Base-by-base conservation (phyloP, 1,284 basidiomycete genomes). In the Cronartium ribicola region DNA sequence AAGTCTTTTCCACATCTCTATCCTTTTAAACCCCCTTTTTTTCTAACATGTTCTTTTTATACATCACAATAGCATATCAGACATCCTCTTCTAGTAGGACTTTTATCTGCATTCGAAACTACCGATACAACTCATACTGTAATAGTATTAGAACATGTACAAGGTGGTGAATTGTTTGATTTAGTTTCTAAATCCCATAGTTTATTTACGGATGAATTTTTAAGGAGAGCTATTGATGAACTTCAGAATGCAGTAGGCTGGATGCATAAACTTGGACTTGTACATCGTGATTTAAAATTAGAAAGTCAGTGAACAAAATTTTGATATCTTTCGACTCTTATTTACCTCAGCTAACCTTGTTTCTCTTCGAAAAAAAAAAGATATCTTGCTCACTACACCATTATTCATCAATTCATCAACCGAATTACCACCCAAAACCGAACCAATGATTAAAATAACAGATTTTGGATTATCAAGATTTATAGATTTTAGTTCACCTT, bases 221-320 rank as follows among this genome's bases (percentile, higher is more conserved):
- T 93, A 0, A 83, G 88, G 43, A 83, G 90, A 51, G 88, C 94
- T 76, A 93, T 90, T 84, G 85, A 85, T 63, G 93, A 95, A 81
- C 84, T 96, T 0, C 87, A 86, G 75, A 86, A 86, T 62, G 92
- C 89, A 1, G 89, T 95, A 0, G 88, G 87, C 1, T 96, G 92
- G 91, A 89, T 96, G 87, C 93, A 96, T 80, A 85, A 87, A 61
- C 88, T 91, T 40, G 88, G 89, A 1, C 85, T 95, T 48, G 92
- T 95, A 0, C 93, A 96, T 82, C 86, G 93, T 2, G 93, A 96
- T 82, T 89, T 96, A 83, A 96, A 96, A 83, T 87, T 96, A 20
- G 93, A 96, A 82, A 96, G 91, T 93, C 79, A 79, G 90, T 86
- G 1, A 17, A 40, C 5, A 60, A n/a, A n/a, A n/a, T 11, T 51